Percentiles rank a stretch among this genome's conserved stretches.
These are phyloP conservation scores for Clavispora santaluciae DNA, from an alignment of 805 yeast species.

Conservation along the genomic window DNA sequence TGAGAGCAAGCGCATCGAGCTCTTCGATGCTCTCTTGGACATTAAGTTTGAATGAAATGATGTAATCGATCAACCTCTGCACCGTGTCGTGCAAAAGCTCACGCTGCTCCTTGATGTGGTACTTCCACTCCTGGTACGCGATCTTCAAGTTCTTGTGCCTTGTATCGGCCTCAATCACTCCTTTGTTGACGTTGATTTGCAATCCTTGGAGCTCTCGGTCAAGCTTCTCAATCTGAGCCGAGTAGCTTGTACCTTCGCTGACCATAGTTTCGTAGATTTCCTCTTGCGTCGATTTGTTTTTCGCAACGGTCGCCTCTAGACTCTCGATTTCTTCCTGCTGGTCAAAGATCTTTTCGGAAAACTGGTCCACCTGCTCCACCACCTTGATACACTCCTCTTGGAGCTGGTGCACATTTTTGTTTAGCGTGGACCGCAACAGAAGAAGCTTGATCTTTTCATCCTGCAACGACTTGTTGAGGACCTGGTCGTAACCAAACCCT, in stretches of 20 bases:
- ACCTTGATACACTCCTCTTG: constrained; percentile 56
- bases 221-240: constrained; percentile 61
- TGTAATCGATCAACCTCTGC: constrained; percentile 52
- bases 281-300: constrained; percentile 50
- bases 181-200: constrained; percentile 46
- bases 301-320: constrained; percentile 51
- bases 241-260: constrained; percentile 47
- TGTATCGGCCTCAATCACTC: constrained; percentile 42
- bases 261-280: constrained; percentile 51
- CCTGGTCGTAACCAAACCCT: constrained; percentile 22
- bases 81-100: constrained; percentile 49
- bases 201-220: constrained; percentile 53
- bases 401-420: constrained; percentile 39
- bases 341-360: constrained; percentile 52
- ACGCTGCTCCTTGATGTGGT: constrained; percentile 43
- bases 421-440: constrained; percentile 29
- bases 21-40: constrained; percentile 63
- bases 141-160: constrained; percentile 46
- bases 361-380: constrained; percentile 55
- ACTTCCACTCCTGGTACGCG: constrained; percentile 47
- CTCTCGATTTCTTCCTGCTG: constrained; percentile 53
- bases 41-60: constrained; percentile 60
- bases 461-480: constrained; percentile 42
- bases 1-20: constrained; percentile 44
- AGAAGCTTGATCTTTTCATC: constrained; percentile 41